Evolutionary conservation across 1,284 basidiomycete genomes (phyloP).

Genomic region (Ustilago tritici): DNA sequence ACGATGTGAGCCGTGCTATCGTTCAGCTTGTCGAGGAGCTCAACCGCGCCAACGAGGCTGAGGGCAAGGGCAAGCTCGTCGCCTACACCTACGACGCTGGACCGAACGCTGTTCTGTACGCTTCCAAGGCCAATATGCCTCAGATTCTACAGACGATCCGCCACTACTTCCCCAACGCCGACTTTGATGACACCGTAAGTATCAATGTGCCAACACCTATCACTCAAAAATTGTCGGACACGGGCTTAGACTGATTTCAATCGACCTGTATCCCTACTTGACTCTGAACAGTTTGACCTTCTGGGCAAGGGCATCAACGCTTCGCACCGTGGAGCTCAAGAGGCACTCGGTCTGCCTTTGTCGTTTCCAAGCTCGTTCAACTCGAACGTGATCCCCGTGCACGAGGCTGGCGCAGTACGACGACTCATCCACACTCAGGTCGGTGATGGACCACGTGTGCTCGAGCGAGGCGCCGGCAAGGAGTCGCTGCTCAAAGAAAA

Average conservation of each 20-base stretch:
- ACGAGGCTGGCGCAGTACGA: slow-evolving; percentile 63
- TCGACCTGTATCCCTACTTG: background rate
- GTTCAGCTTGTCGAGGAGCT: slow-evolving; percentile 80
- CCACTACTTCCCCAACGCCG: slow-evolving; percentile 69
- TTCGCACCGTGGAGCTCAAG: slow-evolving; percentile 60
- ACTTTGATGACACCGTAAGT: slow-evolving; percentile 68
- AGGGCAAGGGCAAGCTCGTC: slow-evolving; percentile 79
- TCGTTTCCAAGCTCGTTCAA: slow-evolving; percentile 61
- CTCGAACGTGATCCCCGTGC: slow-evolving; percentile 63
- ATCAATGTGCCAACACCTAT: too few relatives aligned
- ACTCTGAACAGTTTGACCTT: slow-evolving; percentile 53
- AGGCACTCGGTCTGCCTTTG: slow-evolving; percentile 44
- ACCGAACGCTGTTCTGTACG: slow-evolving; percentile 98
- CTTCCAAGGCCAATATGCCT: slow-evolving; percentile 73
- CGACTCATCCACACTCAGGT: slow-evolving; percentile 69
- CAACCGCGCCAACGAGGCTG: slow-evolving; percentile 79
- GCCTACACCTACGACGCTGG: slow-evolving; percentile 99
- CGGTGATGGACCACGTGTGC: slow-evolving; percentile 65
- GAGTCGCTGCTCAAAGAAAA: slow-evolving; percentile 58
- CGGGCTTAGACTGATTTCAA: background rate
- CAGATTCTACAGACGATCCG: slow-evolving; percentile 59
- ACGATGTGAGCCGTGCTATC: slow-evolving; percentile 81
- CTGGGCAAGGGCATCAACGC: slow-evolving; percentile 59
- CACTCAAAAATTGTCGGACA: background rate
- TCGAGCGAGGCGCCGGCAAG: slow-evolving; percentile 53